Evolutionary conservation across 306 rosid species (phyloP).

Genomic region (Rosa chinensis): DNA sequence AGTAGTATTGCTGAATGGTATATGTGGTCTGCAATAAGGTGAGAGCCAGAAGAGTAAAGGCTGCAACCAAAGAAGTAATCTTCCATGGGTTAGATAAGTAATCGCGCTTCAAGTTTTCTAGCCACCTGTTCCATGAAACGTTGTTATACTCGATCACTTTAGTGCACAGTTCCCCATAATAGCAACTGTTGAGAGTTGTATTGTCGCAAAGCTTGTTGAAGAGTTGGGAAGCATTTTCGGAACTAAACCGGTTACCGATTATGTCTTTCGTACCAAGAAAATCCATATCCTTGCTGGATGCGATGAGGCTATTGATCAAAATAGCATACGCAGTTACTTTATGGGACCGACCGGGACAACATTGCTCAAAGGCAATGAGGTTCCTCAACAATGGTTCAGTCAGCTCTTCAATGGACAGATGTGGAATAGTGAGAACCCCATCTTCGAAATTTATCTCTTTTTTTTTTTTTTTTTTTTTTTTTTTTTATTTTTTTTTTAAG

Average conservation of each 20-base stretch:
- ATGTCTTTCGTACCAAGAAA: background rate
- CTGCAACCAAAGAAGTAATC: slow-evolving; percentile 2
- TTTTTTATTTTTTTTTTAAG: too few species aligned
- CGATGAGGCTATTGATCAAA: slow-evolving; percentile 14
- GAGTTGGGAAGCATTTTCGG: background rate
- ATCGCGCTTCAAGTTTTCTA: slow-evolving; percentile 2
- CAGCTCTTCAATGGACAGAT: background rate
- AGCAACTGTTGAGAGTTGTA: slow-evolving; percentile 2
- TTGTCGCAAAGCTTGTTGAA: slow-evolving; percentile 13
- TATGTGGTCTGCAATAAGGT: slow-evolving; percentile 13
- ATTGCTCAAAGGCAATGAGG: slow-evolving; percentile 16
- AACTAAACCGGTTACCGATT: background rate
- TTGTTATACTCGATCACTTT: background rate
- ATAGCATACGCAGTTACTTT: slow-evolving; percentile 15
- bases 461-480: too few species aligned
- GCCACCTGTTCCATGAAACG: background rate
- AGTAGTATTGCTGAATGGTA: background rate
- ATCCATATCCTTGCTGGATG: background rate
- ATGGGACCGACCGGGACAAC: background rate
- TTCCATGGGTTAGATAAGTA: slow-evolving; percentile 22
- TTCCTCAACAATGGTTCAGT: slow-evolving; percentile 8
- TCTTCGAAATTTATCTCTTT: too few species aligned
- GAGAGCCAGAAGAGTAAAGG: background rate
- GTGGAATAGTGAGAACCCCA: slow-evolving; percentile 2
- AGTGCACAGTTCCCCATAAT: background rate